These are phyloP conservation scores for Lachancea dasiensis DNA, from an alignment of 805 yeast genomes.

Conservation along the genomic window DNA sequence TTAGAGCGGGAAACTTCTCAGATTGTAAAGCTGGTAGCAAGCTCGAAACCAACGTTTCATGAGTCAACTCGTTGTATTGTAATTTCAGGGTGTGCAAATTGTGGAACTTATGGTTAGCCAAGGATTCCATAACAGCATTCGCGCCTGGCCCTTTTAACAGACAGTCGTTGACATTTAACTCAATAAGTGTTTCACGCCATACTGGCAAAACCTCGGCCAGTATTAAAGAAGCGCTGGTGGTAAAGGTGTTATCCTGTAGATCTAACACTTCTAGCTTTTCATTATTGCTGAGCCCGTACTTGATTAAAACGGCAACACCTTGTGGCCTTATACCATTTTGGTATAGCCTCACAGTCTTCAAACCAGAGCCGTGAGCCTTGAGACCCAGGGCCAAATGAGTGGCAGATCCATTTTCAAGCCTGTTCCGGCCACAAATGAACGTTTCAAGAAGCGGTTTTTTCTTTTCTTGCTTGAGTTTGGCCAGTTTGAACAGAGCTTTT, in stretches of 20 bases:
- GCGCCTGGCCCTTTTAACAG: slow-evolving; percentile 78
- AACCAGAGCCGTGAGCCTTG: slow-evolving; percentile 61
- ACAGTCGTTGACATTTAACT: slow-evolving; percentile 85
- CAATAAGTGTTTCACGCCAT: slow-evolving; percentile 62
- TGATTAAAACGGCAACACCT: slow-evolving; percentile 73
- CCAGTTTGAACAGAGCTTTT: slow-evolving; percentile 67
- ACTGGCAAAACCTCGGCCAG: slow-evolving; percentile 53
- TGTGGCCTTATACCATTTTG: slow-evolving; percentile 97
- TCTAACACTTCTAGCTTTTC: slow-evolving; percentile 62
- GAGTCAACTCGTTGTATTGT: slow-evolving; percentile 84
- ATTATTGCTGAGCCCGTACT: slow-evolving; percentile 63
- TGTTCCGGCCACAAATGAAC: slow-evolving; percentile 93
- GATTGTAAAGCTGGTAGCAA: slow-evolving; percentile 47
- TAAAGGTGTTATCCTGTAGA: slow-evolving; percentile 93
- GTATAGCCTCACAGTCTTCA: slow-evolving; percentile 71
- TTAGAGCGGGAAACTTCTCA: slow-evolving; percentile 52
- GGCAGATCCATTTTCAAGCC: slow-evolving; percentile 93
- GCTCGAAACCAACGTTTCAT: slow-evolving; percentile 49
- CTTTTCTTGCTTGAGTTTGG: slow-evolving; percentile 52
- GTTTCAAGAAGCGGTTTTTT: slow-evolving; percentile 57
- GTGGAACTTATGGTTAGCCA: slow-evolving; percentile 36
- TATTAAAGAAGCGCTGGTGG: slow-evolving; percentile 56
- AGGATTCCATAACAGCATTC: slow-evolving; percentile 43
- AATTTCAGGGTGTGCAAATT: slow-evolving; percentile 57
- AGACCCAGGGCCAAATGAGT: slow-evolving; percentile 79